Percentiles rank a stretch among this genome's conserved stretches.
Conservation (phyloP, 2,329 filamentous ascomycete genomes). For the Hymenotorrendiella dingleyae region DNA sequence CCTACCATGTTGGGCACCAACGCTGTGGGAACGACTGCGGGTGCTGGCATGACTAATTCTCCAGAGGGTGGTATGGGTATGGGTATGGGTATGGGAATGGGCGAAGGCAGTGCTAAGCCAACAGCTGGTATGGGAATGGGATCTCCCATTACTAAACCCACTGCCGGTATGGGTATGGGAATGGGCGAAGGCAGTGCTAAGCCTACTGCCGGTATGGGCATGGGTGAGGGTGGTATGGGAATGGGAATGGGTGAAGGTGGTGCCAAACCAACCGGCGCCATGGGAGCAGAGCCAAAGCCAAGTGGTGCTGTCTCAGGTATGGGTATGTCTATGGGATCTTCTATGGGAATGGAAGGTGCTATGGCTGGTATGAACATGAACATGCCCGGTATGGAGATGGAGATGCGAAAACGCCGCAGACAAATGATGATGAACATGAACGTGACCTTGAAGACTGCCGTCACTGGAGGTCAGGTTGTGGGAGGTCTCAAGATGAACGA, state of each 20-base stretch:
- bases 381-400: slow-evolving; percentile 1
- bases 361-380: background rate
- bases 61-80: background rate
- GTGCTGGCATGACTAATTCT: background rate
- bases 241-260: background rate
- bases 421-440: slow-evolving; percentile 23
- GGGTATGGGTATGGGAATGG: background rate
- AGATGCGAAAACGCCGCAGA: background rate
- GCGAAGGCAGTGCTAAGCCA: background rate
- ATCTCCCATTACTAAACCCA: no score
- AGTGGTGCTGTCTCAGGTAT: no score
- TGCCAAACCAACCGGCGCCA: no score
- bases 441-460: slow-evolving; percentile 37
- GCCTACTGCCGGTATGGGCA: background rate
- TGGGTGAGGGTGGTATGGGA: no score
- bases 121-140: background rate
- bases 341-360: background rate
- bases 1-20: slow-evolving; percentile 34
- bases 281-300: no score
- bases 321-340: background rate
- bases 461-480: slow-evolving; percentile 43
- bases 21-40: background rate
- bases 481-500: slow-evolving; percentile 33
- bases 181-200: background rate
- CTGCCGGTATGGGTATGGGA: background rate